Conservation (phyloP, 257 asterid species). For the Solanum sitiens region DNA sequence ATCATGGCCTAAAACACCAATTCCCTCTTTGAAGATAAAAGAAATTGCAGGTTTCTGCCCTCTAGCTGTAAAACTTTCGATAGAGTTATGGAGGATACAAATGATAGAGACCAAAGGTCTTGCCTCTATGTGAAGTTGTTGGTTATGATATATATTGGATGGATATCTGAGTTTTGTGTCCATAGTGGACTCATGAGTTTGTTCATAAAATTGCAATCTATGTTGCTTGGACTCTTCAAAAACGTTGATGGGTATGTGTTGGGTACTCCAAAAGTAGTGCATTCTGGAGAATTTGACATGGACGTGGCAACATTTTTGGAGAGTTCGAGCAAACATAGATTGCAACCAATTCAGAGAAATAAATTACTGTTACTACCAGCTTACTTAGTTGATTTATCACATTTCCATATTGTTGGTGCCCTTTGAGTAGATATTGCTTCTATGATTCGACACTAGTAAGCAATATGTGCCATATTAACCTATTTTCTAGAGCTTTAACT, state of each 20-base stretch:
- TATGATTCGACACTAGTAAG: not conserved
- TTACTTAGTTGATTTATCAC: not conserved
- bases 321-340: not conserved
- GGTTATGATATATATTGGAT: not conserved
- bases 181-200: not conserved
- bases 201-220: not conserved
- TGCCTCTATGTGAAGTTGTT: not conserved
- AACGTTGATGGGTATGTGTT: not conserved
- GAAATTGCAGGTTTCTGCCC: not conserved
- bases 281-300: not conserved
- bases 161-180: not conserved
- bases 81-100: not conserved
- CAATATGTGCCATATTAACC: not conserved
- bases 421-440: not conserved
- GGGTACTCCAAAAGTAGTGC: not conserved
- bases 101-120: not conserved
- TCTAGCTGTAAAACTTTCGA: not conserved
- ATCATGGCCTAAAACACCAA: not conserved
- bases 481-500: not conserved
- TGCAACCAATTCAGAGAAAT: not conserved
- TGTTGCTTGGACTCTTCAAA: not conserved
- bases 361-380: not conserved
- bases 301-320: not conserved
- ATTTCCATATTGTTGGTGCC: not conserved
- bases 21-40: not conserved